Evolutionary conservation across 176 grass and related monocot genomes (phyloP).

Genomic region (Bromus sterilis): DNA sequence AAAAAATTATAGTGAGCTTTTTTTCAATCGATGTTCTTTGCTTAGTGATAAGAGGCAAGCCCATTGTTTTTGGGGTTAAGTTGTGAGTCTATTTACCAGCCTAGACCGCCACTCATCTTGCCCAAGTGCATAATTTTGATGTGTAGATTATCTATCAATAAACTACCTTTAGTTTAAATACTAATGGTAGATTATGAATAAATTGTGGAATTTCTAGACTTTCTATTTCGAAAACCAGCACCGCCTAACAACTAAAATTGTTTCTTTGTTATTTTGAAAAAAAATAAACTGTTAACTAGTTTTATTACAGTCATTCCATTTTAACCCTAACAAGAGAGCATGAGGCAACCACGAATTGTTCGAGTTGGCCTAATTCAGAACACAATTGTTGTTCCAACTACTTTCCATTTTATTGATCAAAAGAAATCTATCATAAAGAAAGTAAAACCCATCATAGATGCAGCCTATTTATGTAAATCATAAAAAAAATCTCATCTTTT

Average conservation of each 20-base stretch:
- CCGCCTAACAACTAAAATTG: neutral
- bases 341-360: conserved; percentile 51
- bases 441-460: conserved; percentile 73
- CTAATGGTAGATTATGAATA: neutral
- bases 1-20: neutral
- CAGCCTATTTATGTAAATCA: too few species aligned
- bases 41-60: conserved; percentile 60
- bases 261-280: neutral
- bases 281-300: neutral
- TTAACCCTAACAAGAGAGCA: conserved; percentile 66
- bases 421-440: conserved; percentile 79
- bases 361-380: conserved; percentile 94
- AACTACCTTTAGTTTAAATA: neutral
- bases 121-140: conserved; percentile 60
- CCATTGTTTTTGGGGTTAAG: conserved; percentile 68
- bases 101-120: conserved; percentile 32
- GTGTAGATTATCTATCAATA: conserved; percentile 47
- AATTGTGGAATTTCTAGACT: neutral
- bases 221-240: neutral
- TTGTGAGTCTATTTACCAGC: conserved; percentile 41
- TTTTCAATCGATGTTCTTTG: neutral
- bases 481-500: too few species aligned
- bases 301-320: conserved; percentile 63
- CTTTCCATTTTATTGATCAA: conserved; percentile 67
- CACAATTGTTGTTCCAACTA: conserved; percentile 72